Evolutionary conservation across 306 rosid species (phyloP).

Genomic region (Alnus glutinosa): DNA sequence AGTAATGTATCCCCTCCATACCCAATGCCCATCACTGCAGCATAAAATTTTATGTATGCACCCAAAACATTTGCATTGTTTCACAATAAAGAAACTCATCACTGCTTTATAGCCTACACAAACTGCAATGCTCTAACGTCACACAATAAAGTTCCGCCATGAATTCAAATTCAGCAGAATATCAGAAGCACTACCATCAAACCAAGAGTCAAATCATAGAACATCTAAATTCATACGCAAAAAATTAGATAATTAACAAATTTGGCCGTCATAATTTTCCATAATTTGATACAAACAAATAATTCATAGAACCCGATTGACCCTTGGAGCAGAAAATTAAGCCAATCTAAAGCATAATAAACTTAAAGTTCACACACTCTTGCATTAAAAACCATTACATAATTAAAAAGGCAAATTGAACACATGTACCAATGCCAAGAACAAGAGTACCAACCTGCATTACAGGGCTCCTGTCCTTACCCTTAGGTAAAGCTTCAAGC

Average conservation of each 20-base stretch:
- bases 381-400: background rate
- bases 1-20: background rate
- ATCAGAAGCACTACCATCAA: background rate
- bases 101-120: background rate
- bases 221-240: background rate
- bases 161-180: background rate
- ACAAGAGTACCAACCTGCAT: slow-evolving; percentile 61
- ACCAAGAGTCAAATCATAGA: background rate
- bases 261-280: background rate
- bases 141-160: background rate
- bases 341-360: background rate
- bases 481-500: slow-evolving; percentile 70
- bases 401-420: background rate
- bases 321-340: background rate
- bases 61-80: background rate
- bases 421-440: slow-evolving; percentile 11
- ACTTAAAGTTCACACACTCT: background rate
- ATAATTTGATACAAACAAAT: background rate
- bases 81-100: background rate
- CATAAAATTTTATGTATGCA: background rate
- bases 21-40: background rate
- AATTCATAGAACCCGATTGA: background rate
- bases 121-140: background rate
- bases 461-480: slow-evolving; percentile 64
- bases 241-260: background rate